These are phyloP conservation scores for Xylaria flabelliformis DNA, from an alignment of 495 filamentous ascomycete genomes.

Conservation along the genomic window DNA sequence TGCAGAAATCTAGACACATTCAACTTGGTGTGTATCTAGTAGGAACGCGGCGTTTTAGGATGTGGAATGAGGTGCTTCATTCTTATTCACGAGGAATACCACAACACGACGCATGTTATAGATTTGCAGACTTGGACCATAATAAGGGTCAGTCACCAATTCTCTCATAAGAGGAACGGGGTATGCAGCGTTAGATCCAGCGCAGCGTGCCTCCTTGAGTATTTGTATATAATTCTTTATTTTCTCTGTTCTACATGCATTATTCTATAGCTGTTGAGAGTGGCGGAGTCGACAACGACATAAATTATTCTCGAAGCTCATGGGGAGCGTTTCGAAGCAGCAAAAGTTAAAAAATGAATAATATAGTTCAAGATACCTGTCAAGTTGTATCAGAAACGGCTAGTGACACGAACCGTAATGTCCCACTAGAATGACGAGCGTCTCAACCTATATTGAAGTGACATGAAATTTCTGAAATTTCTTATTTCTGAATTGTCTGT, in stretches of 20 bases:
- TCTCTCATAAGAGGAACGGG: conserved; percentile 15
- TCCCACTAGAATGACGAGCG: background rate
- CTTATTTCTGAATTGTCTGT: too few species aligned
- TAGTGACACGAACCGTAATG: background rate
- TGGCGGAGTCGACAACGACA: background rate
- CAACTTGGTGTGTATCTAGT: conserved; percentile 13
- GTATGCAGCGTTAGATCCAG: conserved; percentile 14
- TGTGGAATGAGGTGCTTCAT: conserved; percentile 27
- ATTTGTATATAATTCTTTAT: conserved; percentile 43
- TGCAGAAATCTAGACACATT: conserved; percentile 31
- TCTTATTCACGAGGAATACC: conserved; percentile 37
- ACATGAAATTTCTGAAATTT: background rate
- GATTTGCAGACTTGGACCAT: conserved; percentile 27
- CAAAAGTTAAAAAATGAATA: conserved; percentile 9
- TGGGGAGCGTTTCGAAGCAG: background rate
- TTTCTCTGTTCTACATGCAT: conserved; percentile 27
- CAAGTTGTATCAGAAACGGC: background rate
- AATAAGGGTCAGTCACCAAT: conserved; percentile 16
- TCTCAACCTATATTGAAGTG: background rate
- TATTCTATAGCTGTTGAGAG: conserved; percentile 16
- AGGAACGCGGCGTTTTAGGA: conserved; percentile 11
- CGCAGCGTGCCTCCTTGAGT: conserved; percentile 29
- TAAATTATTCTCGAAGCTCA: background rate
- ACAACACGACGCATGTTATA: conserved; percentile 38
- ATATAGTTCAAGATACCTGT: background rate